Evolutionary conservation across 768 basidiomycete genomes (phyloP), one percentile per base, ranked within the genome.

Genomic region (Lepiota brunneoincarnata): DNA sequence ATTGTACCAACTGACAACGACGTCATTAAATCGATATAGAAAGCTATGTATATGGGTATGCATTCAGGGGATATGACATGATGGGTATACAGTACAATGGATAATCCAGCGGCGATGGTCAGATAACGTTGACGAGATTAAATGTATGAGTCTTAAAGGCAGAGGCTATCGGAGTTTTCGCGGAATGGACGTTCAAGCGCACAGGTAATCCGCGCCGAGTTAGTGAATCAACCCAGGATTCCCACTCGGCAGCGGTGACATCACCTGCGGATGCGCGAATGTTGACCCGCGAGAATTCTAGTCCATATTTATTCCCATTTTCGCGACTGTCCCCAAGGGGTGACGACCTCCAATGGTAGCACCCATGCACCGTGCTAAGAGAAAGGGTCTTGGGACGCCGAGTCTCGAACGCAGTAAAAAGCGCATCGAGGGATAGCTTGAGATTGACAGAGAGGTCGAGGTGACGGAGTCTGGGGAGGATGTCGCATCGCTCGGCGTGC

Each of bases 191-290:
- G 34, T 54, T 54, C 45, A 48, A 54, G 4, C 45, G 38, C 24
- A 54, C 39, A 54, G 45, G 53, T 26, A 54, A 31, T 12, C 53
- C 53, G 18, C 53, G 37, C 45, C 41, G 38, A 21, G 34, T n/a
- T 11, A 54, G 43, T 35, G 53, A 54, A 28, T 54, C 53, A 31
- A 54, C n/a, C 53, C 53, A 54, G 34, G 36, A n/a, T 47, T 54
- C 48, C 53, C 53, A 54, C 24, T 54, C 53, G 17, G 38, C 45
- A 40, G 53, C 45, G n/a, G 45, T 46, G 17, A 48, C 53, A 48
- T 48, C 38, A 11, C 53, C 45, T n/a, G 39, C 20, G 20, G 53
- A 46, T 14, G 53, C 53, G 48, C 48, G 46, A 28, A 54, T 54
- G 17, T 54, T 54, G 11, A 54, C 39, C 38, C 46, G 9, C 5